A percentile compares a stretch with the other conserved stretches of the same genome.
These are phyloP conservation scores for Cercospora sp. DNA, from an alignment of 2,329 filamentous ascomycete species.

Conservation along the genomic window DNA sequence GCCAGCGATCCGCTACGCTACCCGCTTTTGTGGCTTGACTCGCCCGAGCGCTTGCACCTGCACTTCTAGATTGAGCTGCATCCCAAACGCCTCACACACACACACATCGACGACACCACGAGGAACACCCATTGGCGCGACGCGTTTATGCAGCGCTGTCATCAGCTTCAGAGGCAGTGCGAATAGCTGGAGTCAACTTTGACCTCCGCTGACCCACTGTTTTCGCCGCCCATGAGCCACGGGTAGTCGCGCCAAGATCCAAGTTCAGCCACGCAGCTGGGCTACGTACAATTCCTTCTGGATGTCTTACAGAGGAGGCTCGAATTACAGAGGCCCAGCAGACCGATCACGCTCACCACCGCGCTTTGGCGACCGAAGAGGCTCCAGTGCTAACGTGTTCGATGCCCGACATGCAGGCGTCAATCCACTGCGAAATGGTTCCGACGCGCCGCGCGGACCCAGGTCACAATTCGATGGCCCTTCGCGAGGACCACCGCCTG, in stretches of 20 bases:
- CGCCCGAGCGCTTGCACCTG: conserved; percentile 16
- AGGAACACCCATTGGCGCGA: conserved; percentile 1
- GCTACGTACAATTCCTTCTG: conserved; percentile 6
- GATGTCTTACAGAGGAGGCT: conserved; percentile 29
- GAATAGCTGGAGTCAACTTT: neutral
- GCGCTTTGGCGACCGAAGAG: conserved; percentile 68
- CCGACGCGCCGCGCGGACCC: conserved; percentile 76
- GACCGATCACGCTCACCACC: conserved; percentile 73
- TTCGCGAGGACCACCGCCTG: conserved; percentile 37
- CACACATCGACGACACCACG: neutral
- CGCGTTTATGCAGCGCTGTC: conserved; percentile 1
- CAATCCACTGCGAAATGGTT: conserved; percentile 28
- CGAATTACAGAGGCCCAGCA: conserved; percentile 29
- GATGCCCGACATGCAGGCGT: conserved; percentile 32
- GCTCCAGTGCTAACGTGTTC: conserved; percentile 54
- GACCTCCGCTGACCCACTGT: neutral
- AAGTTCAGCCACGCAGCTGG: conserved; percentile 5
- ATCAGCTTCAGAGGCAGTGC: neutral
- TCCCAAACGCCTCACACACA: neutral
- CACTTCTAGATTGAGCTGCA: conserved; percentile 15
- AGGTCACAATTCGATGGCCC: conserved; percentile 71
- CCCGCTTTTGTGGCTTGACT: conserved; percentile 17
- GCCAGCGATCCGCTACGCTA: conserved; percentile 15
- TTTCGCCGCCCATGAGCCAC: neutral
- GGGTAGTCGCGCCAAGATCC: conserved; percentile 8